Percentiles rank a stretch among this genome's conserved stretches.
Conservation (phyloP, 805 yeast genomes). For the Lipomyces kockii region DNA sequence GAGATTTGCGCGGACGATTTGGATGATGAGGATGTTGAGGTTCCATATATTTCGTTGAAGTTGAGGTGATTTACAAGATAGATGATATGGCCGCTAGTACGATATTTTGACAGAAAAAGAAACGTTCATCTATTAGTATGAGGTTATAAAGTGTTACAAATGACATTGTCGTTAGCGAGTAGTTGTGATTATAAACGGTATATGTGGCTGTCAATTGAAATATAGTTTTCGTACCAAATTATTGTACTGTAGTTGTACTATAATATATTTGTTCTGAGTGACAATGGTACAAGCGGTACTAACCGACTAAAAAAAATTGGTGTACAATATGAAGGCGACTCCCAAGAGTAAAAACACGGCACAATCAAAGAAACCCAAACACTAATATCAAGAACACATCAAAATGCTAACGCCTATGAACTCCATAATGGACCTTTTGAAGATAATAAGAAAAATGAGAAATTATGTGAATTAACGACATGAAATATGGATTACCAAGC, state of each 20-base stretch:
- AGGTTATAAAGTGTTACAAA: background rate
- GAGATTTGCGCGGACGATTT: slow-evolving; percentile 93
- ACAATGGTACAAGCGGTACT: background rate
- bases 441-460: background rate
- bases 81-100: background rate
- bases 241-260: background rate
- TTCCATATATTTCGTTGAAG: slow-evolving; percentile 68
- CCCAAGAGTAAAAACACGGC: background rate
- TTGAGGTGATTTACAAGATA: slow-evolving; percentile 5
- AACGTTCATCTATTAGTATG: background rate
- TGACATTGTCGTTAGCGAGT: background rate
- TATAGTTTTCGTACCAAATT: background rate
- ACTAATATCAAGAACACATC: background rate
- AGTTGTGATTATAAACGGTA: background rate
- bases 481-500: slow-evolving; percentile 68
- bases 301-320: background rate
- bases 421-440: background rate
- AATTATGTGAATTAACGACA: background rate
- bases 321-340: background rate
- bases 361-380: background rate
- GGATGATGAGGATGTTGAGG: slow-evolving; percentile 89
- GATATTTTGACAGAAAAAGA: background rate
- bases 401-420: background rate
- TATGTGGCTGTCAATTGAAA: background rate
- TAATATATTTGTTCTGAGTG: background rate